Base-by-base conservation (phyloP, 2,329 filamentous ascomycete species). In the Xylaria sp. region DNA sequence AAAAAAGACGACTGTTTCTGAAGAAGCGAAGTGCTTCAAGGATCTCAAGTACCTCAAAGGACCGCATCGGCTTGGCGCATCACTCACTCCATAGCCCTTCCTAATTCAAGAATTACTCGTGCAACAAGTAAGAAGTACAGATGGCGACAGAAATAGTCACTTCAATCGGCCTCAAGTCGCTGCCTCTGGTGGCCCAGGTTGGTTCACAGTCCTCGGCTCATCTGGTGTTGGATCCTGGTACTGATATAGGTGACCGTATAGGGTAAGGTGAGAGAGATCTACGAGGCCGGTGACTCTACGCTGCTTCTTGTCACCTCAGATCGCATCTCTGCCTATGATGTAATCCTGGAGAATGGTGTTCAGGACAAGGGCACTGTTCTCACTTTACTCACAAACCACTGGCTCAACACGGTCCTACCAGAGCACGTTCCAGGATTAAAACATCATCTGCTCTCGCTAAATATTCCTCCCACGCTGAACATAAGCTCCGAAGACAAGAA, bases 301-400 rank as follows among this genome's bases (percentile, higher is more conserved):
- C 87, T 97, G 4, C 90, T 97, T 65, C 95, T 97, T 78, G 90
- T 94, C 64, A 91, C 93, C 27, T 92, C 93, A 16, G 94, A 98
- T 83, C 91, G 96, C 73, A 96, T 98, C 79, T 97, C 93, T 27
- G 96, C 96, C 65, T 98, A 95, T 84, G 95, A 98, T 86, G 93
- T 76, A 2, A 71, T 76, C 54, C 69, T 76, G 51, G 83, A 88
- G 75, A 98, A 96, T 75, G 84, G 84, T 71, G 83, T 87, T 60
- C 82, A 84, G 54, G 77, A 82, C 77, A 89, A 89, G 82, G 87
- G 87, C 72, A 78, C 79, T 67, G 80, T 88, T 60, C 81, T 88
- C 59, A 85, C 83, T 32, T 77, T 80, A 69, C 75, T 83, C 68
- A 80, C 79, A 60, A 83, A 83, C 16, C 84, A 87, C 75, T 89